These are phyloP conservation scores for Cucurbita pepo DNA, from an alignment of 306 rosid genomes.

Conservation along the genomic window DNA sequence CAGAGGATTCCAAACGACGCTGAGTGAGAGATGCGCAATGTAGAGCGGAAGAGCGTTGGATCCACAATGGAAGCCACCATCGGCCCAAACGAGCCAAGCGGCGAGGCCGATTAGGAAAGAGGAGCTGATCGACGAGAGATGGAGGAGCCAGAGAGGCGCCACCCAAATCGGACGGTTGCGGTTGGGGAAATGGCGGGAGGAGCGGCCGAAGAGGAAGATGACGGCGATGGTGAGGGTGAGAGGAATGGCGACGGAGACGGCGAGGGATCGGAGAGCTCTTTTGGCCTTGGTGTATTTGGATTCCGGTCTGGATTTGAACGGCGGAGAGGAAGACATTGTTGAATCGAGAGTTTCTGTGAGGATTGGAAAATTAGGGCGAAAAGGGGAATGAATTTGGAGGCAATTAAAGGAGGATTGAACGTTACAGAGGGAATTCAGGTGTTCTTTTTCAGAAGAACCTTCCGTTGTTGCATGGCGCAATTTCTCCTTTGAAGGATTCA, in stretches of 20 bases:
- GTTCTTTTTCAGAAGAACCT: background rate
- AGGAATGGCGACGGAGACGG: conserved; percentile 31
- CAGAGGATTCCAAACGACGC: conserved; percentile 51
- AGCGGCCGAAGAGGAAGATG: conserved; percentile 27
- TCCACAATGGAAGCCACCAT: conserved; percentile 39
- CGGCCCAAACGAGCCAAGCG: conserved; percentile 71
- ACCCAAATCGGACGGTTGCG: conserved; percentile 35
- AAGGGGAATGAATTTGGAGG: background rate
- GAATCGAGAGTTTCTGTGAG: background rate
- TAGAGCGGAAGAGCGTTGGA: conserved; percentile 31
- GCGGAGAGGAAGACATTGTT: background rate
- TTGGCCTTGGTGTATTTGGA: conserved; percentile 22
- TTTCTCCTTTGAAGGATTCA: background rate
- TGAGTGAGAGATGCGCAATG: conserved; percentile 23
- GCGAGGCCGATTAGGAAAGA: conserved; percentile 51
- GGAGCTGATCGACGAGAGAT: conserved; percentile 24
- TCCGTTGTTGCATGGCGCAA: background rate
- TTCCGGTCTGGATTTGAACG: conserved; percentile 14
- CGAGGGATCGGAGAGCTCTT: conserved; percentile 34
- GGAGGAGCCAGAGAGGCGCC: conserved; percentile 48
- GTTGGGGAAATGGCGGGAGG: conserved; percentile 19
- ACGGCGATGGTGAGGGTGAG: conserved; percentile 13
- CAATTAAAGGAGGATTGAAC: conserved; percentile 1
- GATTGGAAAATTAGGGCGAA: background rate
- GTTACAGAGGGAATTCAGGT: conserved; percentile 25